Percentiles rank a stretch among this genome's conserved stretches.
Conservation (phyloP, 495 filamentous ascomycete genomes). For the Paragyromitra xinjiangensis region DNA sequence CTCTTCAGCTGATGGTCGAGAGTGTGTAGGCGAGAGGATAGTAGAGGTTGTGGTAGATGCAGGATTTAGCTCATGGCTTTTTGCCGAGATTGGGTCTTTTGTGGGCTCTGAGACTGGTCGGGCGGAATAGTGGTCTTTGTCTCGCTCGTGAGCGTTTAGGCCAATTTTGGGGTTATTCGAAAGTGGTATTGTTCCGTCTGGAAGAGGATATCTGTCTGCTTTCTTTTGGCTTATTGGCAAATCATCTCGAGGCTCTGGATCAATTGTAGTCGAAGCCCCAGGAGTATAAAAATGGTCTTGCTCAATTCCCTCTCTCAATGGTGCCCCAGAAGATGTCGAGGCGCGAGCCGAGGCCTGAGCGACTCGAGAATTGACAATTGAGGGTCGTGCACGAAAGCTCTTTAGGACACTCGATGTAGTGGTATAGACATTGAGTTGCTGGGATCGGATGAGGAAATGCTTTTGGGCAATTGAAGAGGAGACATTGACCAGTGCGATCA, state of each 20-base stretch:
- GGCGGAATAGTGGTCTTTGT: slow-evolving; percentile 47
- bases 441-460: slow-evolving; percentile 78
- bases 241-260: slow-evolving; percentile 54
- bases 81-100: slow-evolving; percentile 48
- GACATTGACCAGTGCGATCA: slow-evolving; percentile 79
- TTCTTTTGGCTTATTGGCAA: slow-evolving; percentile 61
- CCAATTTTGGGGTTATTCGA: slow-evolving; percentile 25
- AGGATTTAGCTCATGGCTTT: slow-evolving; percentile 52
- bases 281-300: slow-evolving; percentile 63
- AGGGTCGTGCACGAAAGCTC: slow-evolving; percentile 23
- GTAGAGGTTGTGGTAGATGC: slow-evolving; percentile 57
- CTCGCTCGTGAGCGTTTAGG: slow-evolving; percentile 24
- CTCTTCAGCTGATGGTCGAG: slow-evolving; percentile 58
- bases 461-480: slow-evolving; percentile 78
- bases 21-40: slow-evolving; percentile 47
- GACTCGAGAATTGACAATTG: slow-evolving; percentile 57
- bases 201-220: slow-evolving; percentile 59
- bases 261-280: slow-evolving; percentile 53
- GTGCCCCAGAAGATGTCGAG: background rate
- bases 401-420: slow-evolving; percentile 78
- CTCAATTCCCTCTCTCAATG: slow-evolving; percentile 57
- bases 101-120: slow-evolving; percentile 44
- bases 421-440: slow-evolving; percentile 80
- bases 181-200: slow-evolving; percentile 62
- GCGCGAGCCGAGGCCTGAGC: slow-evolving; percentile 44